Base-by-base conservation (phyloP, 495 filamentous ascomycete species). In the Delitschia confertaspora region DNA sequence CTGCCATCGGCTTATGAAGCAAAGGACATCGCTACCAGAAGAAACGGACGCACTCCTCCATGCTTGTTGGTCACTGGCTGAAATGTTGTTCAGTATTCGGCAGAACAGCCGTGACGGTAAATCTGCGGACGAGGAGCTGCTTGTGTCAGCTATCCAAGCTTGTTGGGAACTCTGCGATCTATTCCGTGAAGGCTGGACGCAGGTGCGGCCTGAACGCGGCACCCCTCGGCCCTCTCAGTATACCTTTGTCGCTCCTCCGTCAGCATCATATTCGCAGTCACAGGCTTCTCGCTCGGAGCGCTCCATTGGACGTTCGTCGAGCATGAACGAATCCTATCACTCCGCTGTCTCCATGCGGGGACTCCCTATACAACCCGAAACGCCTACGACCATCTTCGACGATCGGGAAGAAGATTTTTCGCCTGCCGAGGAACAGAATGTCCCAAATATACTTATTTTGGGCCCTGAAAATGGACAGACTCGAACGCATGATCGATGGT, bases 121-220 rank as follows among this genome's bases (percentile, higher is more conserved):
- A 54, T 60, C 65, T 0, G 67, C 83, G 0, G 85, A 93, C 55
- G 84, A 88, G 57, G 86, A 91, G 53, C 68, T 93, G 5, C 70
- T 93, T 4, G 80, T 83, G 11, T 88, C 83, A 2, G 85, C 88
- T 0, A 81, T 95, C 2, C 87, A 93, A 56, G 83, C 88, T 4
- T 95, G 88, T 63, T 95, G 88, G 88, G 88, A 93, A 52, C 75
- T 95, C 19, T 93, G 85, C 60, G 88, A 95, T 65, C 78, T 95
- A 34, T 95, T 93, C 66, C 74, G 87, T 24, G 84, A 91, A 67
- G 87, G 88, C 8, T 95, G 87, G 87, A 87, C 86, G 20, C 81
- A 93, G 58, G 76, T 91, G 22, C 76, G 82, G 30, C 85, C 88
- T 4, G 87, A 93, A 45, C 71, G 86, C 24, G 85, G 82, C 18